Conservation (phyloP, 2,329 filamentous ascomycete genomes). For the Biscogniauxia sp. region DNA sequence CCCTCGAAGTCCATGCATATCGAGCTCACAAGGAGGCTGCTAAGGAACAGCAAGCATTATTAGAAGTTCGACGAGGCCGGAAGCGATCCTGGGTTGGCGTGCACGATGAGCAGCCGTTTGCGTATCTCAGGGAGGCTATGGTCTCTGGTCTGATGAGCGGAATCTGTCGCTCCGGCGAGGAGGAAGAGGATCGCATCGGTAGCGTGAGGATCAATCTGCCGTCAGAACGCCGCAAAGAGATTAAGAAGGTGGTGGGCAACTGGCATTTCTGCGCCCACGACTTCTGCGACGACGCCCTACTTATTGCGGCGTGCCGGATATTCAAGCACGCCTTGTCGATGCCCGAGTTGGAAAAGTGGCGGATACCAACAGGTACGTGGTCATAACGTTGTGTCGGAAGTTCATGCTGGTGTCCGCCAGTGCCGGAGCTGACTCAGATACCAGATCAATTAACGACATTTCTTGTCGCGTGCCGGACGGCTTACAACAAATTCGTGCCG, state of each 20-base stretch:
- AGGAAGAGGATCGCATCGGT: constrained; percentile 60
- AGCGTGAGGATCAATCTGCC: constrained; percentile 67
- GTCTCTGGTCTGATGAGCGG: constrained; percentile 86
- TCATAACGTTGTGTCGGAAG: neutral
- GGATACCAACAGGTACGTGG: constrained; percentile 69
- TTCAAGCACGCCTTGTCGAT: constrained; percentile 82
- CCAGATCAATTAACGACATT: constrained; percentile 80
- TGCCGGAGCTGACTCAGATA: constrained; percentile 38
- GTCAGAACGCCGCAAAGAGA: constrained; percentile 59
- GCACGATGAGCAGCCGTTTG: constrained; percentile 79
- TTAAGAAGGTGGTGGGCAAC: constrained; percentile 68
- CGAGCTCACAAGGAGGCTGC: constrained; percentile 74
- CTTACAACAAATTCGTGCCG: constrained; percentile 95
- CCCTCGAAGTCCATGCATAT: constrained; percentile 80
- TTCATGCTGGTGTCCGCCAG: constrained; percentile 19
- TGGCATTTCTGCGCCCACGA: constrained; percentile 92
- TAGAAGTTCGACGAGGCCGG: constrained; percentile 70
- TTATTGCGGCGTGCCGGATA: constrained; percentile 83
- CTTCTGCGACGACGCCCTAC: constrained; percentile 84
- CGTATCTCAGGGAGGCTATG: constrained; percentile 89
- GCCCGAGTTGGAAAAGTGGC: constrained; percentile 78
- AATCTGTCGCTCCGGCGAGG: constrained; percentile 70
- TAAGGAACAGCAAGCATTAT: constrained; percentile 68
- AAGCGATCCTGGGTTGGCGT: constrained; percentile 92
- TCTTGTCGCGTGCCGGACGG: constrained; percentile 80